These are phyloP conservation scores for Ceratocystis cubensis DNA, from an alignment of 2,329 filamentous ascomycete species.

Conservation along the genomic window DNA sequence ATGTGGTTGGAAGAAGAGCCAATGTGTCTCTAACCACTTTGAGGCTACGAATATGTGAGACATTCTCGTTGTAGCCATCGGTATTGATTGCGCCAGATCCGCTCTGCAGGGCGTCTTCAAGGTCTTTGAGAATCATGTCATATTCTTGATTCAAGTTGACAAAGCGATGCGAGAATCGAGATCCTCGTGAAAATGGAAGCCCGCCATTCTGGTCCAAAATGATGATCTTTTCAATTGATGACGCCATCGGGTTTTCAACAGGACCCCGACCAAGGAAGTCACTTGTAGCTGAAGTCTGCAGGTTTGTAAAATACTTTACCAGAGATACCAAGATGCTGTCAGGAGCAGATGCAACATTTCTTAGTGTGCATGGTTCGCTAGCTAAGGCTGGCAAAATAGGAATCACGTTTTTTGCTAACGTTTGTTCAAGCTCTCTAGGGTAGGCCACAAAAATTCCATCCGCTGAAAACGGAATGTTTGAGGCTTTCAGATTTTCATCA, in stretches of 20 bases:
- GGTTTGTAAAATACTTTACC: conserved; percentile 59
- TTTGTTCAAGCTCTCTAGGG: conserved; percentile 16
- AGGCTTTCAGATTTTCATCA: neutral
- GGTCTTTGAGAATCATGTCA: conserved; percentile 44
- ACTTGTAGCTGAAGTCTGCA: conserved; percentile 35
- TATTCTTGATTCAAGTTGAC: conserved; percentile 92
- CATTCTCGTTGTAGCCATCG: conserved; percentile 19
- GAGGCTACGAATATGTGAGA: conserved; percentile 56
- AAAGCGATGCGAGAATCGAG: conserved; percentile 41
- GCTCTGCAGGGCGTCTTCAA: conserved; percentile 24
- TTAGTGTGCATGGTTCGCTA: conserved; percentile 15
- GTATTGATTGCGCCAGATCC: conserved; percentile 15
- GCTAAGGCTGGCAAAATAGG: conserved; percentile 18
- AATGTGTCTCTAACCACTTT: conserved; percentile 58
- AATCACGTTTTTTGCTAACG: conserved; percentile 8
- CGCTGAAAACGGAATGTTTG: neutral
- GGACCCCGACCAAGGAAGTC: conserved; percentile 10
- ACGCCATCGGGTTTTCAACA: conserved; percentile 34
- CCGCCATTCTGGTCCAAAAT: conserved; percentile 78
- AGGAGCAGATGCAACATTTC: conserved; percentile 29
- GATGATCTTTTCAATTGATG: conserved; percentile 68
- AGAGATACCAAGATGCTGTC: conserved; percentile 62
- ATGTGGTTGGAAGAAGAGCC: conserved; percentile 64
- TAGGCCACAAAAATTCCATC: conserved; percentile 16
- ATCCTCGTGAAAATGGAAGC: conserved; percentile 50